These are phyloP conservation scores for Endocalyx cinctus DNA, from an alignment of 2,329 filamentous ascomycete genomes.

Conservation along the genomic window DNA sequence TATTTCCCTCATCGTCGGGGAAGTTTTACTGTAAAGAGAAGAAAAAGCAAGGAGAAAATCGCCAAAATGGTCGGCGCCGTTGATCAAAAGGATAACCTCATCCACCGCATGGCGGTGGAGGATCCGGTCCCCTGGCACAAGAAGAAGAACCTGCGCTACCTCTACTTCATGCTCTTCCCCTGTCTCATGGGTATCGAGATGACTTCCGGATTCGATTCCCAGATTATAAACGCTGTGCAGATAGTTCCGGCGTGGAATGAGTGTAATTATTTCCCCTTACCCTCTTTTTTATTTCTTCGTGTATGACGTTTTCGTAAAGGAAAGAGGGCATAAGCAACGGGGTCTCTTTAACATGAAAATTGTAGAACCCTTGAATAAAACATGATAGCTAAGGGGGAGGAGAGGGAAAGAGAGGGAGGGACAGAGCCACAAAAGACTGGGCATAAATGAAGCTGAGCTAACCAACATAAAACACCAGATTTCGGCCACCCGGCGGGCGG, in stretches of 20 bases:
- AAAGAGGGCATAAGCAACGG: too few species aligned
- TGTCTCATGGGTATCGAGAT: constrained; percentile 57
- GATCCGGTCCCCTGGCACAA: constrained; percentile 46
- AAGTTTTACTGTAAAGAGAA: too few species aligned
- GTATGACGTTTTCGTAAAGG: too few species aligned
- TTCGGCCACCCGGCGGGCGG: constrained; percentile 27
- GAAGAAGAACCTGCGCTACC: constrained; percentile 48
- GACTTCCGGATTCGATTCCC: constrained; percentile 52
- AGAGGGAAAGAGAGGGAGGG: not conserved
- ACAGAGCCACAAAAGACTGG: not conserved
- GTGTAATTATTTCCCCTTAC: constrained; percentile 20
- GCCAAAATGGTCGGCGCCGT: constrained; percentile 21
- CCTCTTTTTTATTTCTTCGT: too few species aligned
- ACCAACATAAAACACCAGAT: constrained; percentile 11
- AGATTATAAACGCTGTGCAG: constrained; percentile 36
- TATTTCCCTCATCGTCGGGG: too few species aligned
- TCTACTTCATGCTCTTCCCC: constrained; percentile 53
- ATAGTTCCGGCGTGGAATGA: constrained; percentile 30
- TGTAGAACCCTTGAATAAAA: too few species aligned
- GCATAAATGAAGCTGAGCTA: not conserved
- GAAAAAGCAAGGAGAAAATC: constrained; percentile 2
- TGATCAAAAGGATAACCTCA: constrained; percentile 23
- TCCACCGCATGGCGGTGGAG: constrained; percentile 37
- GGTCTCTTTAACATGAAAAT: too few species aligned
- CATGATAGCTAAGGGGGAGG: too few species aligned